These are phyloP conservation scores for Hamamelis virginiana DNA, from an alignment of 164 flowering plant genomes.

Conservation along the genomic window DNA sequence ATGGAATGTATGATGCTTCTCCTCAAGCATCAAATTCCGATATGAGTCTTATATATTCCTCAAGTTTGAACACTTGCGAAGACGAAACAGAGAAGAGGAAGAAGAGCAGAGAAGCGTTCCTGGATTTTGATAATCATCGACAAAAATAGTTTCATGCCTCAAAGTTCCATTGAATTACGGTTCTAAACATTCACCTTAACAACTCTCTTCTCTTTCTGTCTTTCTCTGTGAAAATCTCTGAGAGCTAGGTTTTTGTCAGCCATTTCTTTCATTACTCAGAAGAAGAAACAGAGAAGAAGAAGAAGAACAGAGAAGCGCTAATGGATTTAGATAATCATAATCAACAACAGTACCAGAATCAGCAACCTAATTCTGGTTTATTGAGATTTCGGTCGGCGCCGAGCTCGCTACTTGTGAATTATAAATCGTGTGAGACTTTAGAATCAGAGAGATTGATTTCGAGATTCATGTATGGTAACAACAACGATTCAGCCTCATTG, in stretches of 20 bases:
- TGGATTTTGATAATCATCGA: no score
- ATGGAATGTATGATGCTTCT: slow-evolving; percentile 25
- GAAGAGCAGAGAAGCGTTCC: no score
- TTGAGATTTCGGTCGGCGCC: slow-evolving; percentile 58
- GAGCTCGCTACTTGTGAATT: slow-evolving; percentile 34
- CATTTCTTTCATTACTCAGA: slow-evolving; percentile 25
- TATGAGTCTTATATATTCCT: slow-evolving; percentile 6
- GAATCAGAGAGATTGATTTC: slow-evolving; percentile 28
- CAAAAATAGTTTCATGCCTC: no score
- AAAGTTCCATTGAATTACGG: slow-evolving; percentile 3
- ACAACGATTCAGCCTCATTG: slow-evolving; percentile 13
- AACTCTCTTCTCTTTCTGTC: not conserved
- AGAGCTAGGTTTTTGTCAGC: slow-evolving; percentile 1
- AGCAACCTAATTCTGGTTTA: slow-evolving; percentile 36
- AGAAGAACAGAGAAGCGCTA: slow-evolving; percentile 6
- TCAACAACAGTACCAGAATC: slow-evolving; percentile 9
- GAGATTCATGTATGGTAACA: slow-evolving; percentile 18
- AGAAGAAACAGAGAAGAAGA: not conserved
- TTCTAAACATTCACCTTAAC: not conserved
- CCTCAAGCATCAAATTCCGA: slow-evolving; percentile 17
- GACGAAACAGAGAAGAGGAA: slow-evolving; percentile 7
- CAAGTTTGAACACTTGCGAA: not conserved
- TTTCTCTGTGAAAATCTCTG: not conserved
- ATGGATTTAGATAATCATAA: slow-evolving; percentile 33
- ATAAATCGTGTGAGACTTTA: not conserved